Evolutionary conservation across 2,329 filamentous ascomycete species (phyloP), one percentile per base, ranked within the genome.

Genomic region (Pyricularia pennisetigena): DNA sequence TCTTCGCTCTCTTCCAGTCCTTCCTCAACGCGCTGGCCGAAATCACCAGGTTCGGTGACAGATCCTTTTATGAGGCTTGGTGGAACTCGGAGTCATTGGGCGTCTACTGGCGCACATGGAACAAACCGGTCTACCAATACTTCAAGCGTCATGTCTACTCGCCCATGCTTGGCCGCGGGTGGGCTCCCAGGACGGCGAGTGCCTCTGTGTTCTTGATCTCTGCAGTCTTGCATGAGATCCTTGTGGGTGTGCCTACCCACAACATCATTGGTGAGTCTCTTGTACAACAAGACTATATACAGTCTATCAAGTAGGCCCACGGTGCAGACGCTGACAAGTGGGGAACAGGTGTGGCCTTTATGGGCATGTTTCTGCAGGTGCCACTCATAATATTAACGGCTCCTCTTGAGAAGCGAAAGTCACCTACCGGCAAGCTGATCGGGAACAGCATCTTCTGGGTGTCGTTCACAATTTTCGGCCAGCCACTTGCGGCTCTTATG

Each of bases 401-500:
- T 28, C 88, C 90, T 0, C 81, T 98, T 24, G 90, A 94, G 75
- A 93, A 90, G 76, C 90, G 90, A 83, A 86, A 90, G 70, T 88
- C 90, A 3, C 87, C 89, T 0, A 87, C 88, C 67, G 92, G 92
- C 6, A 91, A 89, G 73, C 84, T 97, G 9, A 83, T 96, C 30
- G 95, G 95, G 1, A 99, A 99, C 77, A 89, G 90, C 74, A 94
- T 96, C 69, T 99, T 99, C 78, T 98, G 95, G 95, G 84, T 97
- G 24, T 94, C 91, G 14, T 99, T 99, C 76, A 97, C 94, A 71
- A 87, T 98, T 2, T 90, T 99, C 14, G 95, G 95, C 3, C 95
- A 99, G 81, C 95, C 95, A 0, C 86, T 98, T 73, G 95, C 93
- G 1, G 94, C 93, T 0, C 81, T 99, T 70, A 83, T 97, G 76